phyloP scores from a whole-genome alignment of 208 protist species.

The Crithidia expoeki region DNA sequence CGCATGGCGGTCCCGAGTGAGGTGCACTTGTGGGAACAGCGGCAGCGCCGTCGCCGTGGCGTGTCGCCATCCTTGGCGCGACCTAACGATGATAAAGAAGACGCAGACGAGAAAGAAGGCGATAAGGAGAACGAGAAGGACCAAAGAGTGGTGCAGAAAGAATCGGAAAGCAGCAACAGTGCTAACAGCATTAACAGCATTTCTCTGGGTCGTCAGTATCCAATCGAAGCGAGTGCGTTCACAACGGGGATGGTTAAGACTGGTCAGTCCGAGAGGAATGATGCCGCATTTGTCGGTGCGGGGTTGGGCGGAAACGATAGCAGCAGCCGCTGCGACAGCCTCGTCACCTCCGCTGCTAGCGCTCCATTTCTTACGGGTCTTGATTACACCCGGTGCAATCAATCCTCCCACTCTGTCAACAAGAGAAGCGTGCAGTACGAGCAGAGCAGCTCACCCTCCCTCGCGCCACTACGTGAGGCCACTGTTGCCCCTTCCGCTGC shows the following conservation, averaged over 20 bases:
- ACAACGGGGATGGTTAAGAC: no score
- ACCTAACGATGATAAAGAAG: constrained; percentile 20
- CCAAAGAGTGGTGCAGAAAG: neutral
- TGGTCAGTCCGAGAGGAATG: no score
- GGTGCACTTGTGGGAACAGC: constrained; percentile 25
- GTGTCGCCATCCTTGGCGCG: constrained; percentile 42
- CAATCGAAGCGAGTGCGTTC: no score
- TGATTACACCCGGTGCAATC: neutral
- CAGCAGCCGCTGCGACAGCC: neutral
- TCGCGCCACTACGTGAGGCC: constrained; percentile 14
- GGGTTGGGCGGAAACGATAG: neutral
- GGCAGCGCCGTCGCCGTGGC: constrained; percentile 27
- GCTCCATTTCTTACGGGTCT: neutral
- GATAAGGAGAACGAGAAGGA: neutral
- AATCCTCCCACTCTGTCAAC: neutral
- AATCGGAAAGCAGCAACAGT: no score
- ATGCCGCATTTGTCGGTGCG: neutral
- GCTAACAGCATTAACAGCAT: no score
- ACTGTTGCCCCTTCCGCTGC: constrained; percentile 15
- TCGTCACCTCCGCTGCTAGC: constrained; percentile 2
- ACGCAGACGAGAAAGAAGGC: neutral
- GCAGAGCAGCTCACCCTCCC: constrained; percentile 1
- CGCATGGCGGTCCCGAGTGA: constrained; percentile 19
- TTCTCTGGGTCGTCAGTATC: no score
- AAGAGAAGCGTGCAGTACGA: constrained; percentile 4